These are phyloP conservation scores for Funneliformis caledonium DNA, from an alignment of 371 early-diverging fungal species.

Conservation along the genomic window DNA sequence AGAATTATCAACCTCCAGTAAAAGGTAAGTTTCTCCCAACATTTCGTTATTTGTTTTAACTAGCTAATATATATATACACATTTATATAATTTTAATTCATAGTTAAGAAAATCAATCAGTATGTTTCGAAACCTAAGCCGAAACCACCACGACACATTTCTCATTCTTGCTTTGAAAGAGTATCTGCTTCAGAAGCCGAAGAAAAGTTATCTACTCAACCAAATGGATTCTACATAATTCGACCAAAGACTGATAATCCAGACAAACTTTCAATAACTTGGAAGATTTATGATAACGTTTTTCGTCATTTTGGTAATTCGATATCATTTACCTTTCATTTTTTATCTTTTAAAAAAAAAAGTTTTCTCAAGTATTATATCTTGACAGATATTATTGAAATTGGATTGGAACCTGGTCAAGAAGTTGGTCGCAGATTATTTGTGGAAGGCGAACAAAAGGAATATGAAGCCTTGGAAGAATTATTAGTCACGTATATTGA, in stretches of 20 bases:
- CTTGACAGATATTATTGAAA: constrained; percentile 71
- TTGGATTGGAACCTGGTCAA: not conserved
- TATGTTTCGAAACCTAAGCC: not conserved
- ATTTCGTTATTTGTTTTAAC: not conserved
- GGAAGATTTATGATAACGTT: constrained; percentile 85
- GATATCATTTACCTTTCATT: not conserved
- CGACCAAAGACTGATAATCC: constrained; percentile 89
- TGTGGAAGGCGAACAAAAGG: constrained; percentile 68
- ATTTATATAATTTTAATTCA: not conserved
- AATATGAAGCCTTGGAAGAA: constrained; percentile 59
- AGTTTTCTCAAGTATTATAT: not conserved
- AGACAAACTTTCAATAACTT: constrained; percentile 89
- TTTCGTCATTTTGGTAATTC: constrained; percentile 83
- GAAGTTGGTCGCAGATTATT: constrained; percentile 45
- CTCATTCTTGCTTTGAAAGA: constrained; percentile 87
- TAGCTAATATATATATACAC: not conserved
- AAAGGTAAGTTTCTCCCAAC: not conserved
- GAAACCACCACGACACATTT: constrained; percentile 60
- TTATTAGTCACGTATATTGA: constrained; percentile 45
- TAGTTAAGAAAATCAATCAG: constrained; percentile 50
- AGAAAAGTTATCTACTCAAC: constrained; percentile 66
- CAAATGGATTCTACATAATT: constrained; percentile 86
- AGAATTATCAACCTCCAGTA: not conserved
- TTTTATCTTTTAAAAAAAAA: not conserved
- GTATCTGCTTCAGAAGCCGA: constrained; percentile 77